These are phyloP conservation scores for Cafeteria roenbergensis DNA, from an alignment of 108 stramenopile genomes.

Conservation along the genomic window DNA sequence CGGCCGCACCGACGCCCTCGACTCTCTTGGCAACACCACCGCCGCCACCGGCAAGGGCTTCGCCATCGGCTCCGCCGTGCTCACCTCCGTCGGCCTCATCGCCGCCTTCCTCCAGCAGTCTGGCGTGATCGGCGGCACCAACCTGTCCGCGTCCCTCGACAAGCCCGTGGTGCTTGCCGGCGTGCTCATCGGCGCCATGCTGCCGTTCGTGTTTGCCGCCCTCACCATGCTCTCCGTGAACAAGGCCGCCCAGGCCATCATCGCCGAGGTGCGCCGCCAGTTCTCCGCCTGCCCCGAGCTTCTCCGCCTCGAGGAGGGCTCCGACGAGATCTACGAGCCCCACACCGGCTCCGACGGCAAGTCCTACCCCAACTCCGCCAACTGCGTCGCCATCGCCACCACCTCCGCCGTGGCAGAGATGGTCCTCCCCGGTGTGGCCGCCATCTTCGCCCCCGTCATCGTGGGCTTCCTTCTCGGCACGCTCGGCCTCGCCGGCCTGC, in stretches of 20 bases:
- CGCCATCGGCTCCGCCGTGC: conserved; percentile 95
- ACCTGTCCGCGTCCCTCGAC: conserved; percentile 71
- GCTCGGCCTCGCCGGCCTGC: conserved; percentile 45
- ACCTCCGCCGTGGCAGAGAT: conserved; percentile 30
- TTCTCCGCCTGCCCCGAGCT: conserved; percentile 81
- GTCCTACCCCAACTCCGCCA: conserved; percentile 12
- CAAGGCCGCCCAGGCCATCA: conserved; percentile 90
- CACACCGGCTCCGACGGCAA: conserved; percentile 5
- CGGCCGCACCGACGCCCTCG: conserved; percentile 93
- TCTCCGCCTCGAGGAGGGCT: conserved; percentile 16
- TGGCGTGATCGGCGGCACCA: conserved; percentile 51
- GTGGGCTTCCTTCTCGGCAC: conserved; percentile 22
- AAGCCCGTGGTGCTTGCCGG: conserved; percentile 84
- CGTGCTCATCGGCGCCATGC: conserved; percentile 89
- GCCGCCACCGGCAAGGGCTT: conserved; percentile 99
- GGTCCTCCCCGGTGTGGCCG: conserved; percentile 36
- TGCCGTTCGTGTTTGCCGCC: conserved; percentile 94
- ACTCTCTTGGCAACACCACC: conserved; percentile 96
- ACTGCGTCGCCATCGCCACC: conserved; percentile 26
- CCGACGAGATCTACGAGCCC: background rate
- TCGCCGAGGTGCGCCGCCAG: conserved; percentile 89
- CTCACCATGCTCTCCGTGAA: conserved; percentile 98
- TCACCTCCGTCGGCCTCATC: conserved; percentile 87
- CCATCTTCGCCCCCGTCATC: conserved; percentile 31
- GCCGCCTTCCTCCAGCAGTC: conserved; percentile 90